Evolutionary conservation across 2,329 filamentous ascomycete genomes (phyloP).

Genomic region (Fragosphaeria purpurea): DNA sequence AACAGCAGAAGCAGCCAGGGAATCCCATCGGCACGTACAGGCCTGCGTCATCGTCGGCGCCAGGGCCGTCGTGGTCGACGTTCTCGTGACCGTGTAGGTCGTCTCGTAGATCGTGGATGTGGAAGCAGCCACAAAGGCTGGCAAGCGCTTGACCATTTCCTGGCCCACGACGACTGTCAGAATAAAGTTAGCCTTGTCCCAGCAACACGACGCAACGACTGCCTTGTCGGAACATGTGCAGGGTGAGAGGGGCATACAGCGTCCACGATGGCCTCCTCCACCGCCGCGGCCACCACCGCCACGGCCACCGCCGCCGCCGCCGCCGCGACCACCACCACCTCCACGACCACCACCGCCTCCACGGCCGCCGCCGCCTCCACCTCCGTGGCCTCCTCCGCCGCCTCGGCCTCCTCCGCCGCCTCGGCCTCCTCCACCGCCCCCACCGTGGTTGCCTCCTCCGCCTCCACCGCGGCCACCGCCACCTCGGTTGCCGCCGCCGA

Average conservation of each 20-base stretch:
- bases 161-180: no score
- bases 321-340: constrained; percentile 1
- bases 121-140: constrained; percentile 11
- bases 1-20: neutral
- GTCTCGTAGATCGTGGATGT: constrained; percentile 14
- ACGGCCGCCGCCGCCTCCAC: constrained; percentile 9
- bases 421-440: constrained; percentile 5
- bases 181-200: no score
- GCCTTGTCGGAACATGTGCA: neutral
- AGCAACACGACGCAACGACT: no score
- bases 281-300: constrained; percentile 7
- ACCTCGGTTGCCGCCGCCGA: neutral
- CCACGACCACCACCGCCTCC: constrained; percentile 6
- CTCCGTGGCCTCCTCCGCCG: neutral
- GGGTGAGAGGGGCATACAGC: constrained; percentile 1
- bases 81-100: constrained; percentile 14
- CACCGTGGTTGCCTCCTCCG: constrained; percentile 6
- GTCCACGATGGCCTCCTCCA: constrained; percentile 6
- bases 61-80: constrained; percentile 11
- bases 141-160: constrained; percentile 1
- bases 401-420: constrained; percentile 1
- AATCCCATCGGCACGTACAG: constrained; percentile 6
- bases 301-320: constrained; percentile 5
- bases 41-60: constrained; percentile 13
- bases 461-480: constrained; percentile 9